Evolutionary conservation across 2,329 filamentous ascomycete species (phyloP).

Genomic region (Aspergillus neotritici): DNA sequence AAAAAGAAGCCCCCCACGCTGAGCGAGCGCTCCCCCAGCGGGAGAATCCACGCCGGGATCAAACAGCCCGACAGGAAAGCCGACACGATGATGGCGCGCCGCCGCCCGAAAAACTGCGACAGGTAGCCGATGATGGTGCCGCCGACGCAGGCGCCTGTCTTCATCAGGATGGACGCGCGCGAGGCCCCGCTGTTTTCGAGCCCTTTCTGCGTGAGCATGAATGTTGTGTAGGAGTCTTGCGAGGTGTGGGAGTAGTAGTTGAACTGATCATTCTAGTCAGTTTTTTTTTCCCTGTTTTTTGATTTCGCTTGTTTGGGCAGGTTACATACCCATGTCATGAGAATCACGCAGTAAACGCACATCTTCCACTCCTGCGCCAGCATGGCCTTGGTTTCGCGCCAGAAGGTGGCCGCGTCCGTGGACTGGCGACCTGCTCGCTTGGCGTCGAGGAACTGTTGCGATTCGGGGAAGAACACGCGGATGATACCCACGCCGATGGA

Average conservation of each 20-base stretch:
- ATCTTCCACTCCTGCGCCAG: constrained; percentile 67
- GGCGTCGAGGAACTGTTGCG: constrained; percentile 66
- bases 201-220: constrained; percentile 68
- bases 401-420: constrained; percentile 51
- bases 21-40: constrained; percentile 23
- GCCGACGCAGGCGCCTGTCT: constrained; percentile 66
- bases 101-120: constrained; percentile 69
- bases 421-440: constrained; percentile 54
- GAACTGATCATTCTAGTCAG: constrained; percentile 35
- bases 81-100: constrained; percentile 49
- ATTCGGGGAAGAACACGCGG: constrained; percentile 66
- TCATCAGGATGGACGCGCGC: constrained; percentile 76
- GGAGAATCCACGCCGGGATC: constrained; percentile 68
- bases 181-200: constrained; percentile 59
- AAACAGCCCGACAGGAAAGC: constrained; percentile 62
- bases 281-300: background rate
- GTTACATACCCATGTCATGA: constrained; percentile 60
- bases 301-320: too few relatives aligned
- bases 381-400: constrained; percentile 64
- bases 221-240: constrained; percentile 77
- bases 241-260: constrained; percentile 72
- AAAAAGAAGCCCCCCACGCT: constrained; percentile 34
- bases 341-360: constrained; percentile 68
- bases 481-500: constrained; percentile 57
- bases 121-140: constrained; percentile 54